These are phyloP conservation scores for Whalleya microplaca DNA, from an alignment of 2,329 filamentous ascomycete species.

Conservation along the genomic window DNA sequence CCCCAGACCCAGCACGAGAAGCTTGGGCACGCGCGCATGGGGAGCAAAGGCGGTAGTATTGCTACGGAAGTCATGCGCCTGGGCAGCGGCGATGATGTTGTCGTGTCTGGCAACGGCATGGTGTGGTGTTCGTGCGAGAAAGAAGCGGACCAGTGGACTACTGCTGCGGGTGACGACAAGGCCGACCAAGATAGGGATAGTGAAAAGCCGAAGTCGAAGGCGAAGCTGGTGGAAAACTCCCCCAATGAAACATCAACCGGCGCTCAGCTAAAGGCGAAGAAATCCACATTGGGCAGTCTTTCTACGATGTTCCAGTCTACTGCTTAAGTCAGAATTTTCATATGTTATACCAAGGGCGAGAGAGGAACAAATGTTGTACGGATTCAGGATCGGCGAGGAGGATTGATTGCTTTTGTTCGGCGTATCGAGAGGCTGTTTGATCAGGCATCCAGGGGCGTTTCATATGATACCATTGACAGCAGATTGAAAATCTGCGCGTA, in stretches of 20 bases:
- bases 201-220: not conserved
- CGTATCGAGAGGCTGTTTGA: no score
- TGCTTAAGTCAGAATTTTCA: not conserved
- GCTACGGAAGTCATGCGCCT: slow-evolving; percentile 48
- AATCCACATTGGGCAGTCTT: slow-evolving; percentile 16
- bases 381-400: no score
- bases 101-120: slow-evolving; percentile 46
- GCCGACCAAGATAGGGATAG: slow-evolving; percentile 1
- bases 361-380: not conserved
- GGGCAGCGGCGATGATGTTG: slow-evolving; percentile 47
- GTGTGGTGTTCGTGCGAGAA: slow-evolving; percentile 28
- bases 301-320: slow-evolving; percentile 16
- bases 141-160: slow-evolving; percentile 10
- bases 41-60: slow-evolving; percentile 14
- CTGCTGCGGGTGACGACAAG: not conserved
- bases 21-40: slow-evolving; percentile 22
- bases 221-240: no score
- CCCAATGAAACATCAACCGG: slow-evolving; percentile 1
- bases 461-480: no score
- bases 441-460: no score
- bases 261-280: slow-evolving; percentile 19
- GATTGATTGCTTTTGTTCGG: no score
- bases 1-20: slow-evolving; percentile 1
- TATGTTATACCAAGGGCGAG: not conserved
- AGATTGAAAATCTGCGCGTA: no score